phyloP scores from a whole-genome alignment of 345 rosid species.

The Aquilaria yunnanensis region DNA sequence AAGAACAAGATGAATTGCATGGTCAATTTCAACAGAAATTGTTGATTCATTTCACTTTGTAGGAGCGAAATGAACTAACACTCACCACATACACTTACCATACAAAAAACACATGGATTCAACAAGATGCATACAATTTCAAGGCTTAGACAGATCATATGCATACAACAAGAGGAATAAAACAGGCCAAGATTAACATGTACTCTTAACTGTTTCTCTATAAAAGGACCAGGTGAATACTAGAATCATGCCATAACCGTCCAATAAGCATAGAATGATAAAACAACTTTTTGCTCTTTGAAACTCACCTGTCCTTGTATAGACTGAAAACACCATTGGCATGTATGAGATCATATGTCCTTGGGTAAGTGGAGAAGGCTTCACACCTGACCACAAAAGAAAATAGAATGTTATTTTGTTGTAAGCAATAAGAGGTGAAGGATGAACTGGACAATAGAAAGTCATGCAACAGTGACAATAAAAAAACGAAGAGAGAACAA shows the following conservation, averaged over 20 bases:
- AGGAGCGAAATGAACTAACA: no score
- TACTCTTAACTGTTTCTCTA: no score
- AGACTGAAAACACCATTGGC: constrained; percentile 81
- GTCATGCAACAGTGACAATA: not conserved
- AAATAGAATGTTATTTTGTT: not conserved
- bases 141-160: not conserved
- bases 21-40: no score
- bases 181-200: no score
- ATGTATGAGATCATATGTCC: constrained; percentile 93
- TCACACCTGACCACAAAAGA: constrained; percentile 68
- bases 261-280: not conserved
- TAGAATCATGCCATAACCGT: no score
- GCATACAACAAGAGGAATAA: not conserved
- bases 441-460: not conserved
- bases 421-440: no score
- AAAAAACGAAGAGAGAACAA: not conserved
- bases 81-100: no score
- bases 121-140: no score
- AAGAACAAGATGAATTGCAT: no score
- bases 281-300: constrained; percentile 6
- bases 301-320: constrained; percentile 78
- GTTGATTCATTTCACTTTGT: no score
- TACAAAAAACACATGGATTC: not conserved
- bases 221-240: no score
- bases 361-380: constrained; percentile 98